Evolutionary conservation across 495 filamentous ascomycete species (phyloP).

Genomic region (Penicillium argentinense): DNA sequence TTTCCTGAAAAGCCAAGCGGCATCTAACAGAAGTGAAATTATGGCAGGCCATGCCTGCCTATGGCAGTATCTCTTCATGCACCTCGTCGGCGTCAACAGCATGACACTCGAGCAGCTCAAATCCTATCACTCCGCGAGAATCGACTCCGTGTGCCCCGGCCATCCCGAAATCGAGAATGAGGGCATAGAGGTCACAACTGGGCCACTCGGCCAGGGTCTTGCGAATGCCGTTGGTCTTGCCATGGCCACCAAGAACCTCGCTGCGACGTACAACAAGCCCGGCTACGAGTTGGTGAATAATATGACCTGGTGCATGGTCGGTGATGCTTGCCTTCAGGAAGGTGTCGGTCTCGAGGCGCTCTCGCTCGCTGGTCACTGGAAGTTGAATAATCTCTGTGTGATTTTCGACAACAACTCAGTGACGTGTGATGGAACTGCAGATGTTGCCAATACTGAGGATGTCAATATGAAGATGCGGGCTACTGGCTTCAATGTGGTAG

Average conservation of each 20-base stretch:
- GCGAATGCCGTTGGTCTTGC: constrained; percentile 59
- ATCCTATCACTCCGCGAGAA: constrained; percentile 50
- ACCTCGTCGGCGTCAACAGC: constrained; percentile 52
- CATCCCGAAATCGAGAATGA: background rate
- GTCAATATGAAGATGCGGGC: background rate
- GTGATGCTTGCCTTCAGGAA: constrained; percentile 60
- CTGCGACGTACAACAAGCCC: constrained; percentile 51
- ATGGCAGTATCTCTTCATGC: constrained; percentile 54
- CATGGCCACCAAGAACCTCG: constrained; percentile 57
- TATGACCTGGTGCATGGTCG: constrained; percentile 54
- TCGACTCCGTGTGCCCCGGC: constrained; percentile 36
- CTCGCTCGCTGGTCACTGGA: constrained; percentile 53
- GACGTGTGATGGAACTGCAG: constrained; percentile 52
- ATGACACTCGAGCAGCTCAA: constrained; percentile 58
- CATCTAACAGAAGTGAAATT: background rate
- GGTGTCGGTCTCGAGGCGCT: constrained; percentile 57
- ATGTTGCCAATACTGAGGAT: constrained; percentile 48
- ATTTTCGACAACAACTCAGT: constrained; percentile 60
- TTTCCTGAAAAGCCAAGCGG: too few relatives aligned
- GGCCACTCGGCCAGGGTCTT: constrained; percentile 58
- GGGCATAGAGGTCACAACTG: background rate
- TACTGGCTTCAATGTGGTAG: background rate
- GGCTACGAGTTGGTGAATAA: constrained; percentile 47
- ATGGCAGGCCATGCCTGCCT: constrained; percentile 50
- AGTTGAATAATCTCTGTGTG: constrained; percentile 52